phyloP scores from a whole-genome alignment of 805 yeast species.

The Kuraishia hungarica region DNA sequence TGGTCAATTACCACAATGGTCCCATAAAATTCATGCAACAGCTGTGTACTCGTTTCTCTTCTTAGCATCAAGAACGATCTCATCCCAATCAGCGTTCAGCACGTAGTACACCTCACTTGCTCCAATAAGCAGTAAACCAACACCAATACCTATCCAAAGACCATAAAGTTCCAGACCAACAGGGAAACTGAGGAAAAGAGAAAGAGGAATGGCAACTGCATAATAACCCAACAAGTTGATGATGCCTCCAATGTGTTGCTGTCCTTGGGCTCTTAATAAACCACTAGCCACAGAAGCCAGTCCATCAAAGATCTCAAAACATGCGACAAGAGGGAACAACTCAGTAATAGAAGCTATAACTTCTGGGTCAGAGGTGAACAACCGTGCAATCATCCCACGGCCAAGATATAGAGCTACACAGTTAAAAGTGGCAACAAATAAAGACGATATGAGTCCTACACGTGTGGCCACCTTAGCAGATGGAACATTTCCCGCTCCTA shows the following conservation, averaged over 20 bases:
- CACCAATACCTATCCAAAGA: constrained; percentile 66
- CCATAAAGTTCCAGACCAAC: constrained; percentile 41
- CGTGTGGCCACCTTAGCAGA: constrained; percentile 32
- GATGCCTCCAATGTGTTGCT: constrained; percentile 64
- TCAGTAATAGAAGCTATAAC: constrained; percentile 44
- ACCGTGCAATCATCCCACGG: constrained; percentile 37
- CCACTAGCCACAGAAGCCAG: constrained; percentile 67
- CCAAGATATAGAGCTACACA: constrained; percentile 37
- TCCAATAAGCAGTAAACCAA: constrained; percentile 52
- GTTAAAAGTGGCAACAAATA: constrained; percentile 27
- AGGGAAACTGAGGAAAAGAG: constrained; percentile 33
- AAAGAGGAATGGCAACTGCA: constrained; percentile 39
- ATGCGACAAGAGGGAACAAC: constrained; percentile 56
- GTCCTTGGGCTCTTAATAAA: constrained; percentile 66
- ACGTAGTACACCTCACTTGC: constrained; percentile 38
- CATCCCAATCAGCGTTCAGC: constrained; percentile 43
- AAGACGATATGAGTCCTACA: constrained; percentile 28
- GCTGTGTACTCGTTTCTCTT: constrained; percentile 12
- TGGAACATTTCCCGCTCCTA: constrained; percentile 32
- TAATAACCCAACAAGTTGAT: constrained; percentile 51
- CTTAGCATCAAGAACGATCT: constrained; percentile 26
- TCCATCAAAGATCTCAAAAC: constrained; percentile 63
- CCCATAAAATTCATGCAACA: not conserved
- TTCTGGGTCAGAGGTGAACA: constrained; percentile 55
- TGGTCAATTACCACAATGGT: too few relatives aligned